These are phyloP conservation scores for Alternaria panax DNA, from an alignment of 2,329 filamentous ascomycete genomes.

Conservation along the genomic window DNA sequence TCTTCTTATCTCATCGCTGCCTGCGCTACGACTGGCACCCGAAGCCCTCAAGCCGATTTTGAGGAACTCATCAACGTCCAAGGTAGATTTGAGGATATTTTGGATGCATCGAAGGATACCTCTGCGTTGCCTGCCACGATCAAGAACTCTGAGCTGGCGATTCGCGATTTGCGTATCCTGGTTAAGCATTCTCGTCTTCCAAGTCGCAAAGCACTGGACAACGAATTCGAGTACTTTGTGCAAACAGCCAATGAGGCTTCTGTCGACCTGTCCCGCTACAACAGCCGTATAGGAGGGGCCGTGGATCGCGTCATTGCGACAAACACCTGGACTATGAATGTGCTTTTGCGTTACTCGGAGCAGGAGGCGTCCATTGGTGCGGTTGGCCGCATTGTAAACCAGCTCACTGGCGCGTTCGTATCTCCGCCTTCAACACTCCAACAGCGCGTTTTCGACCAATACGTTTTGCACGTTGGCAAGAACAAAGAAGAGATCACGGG, in stretches of 20 bases:
- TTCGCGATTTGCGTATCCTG: conserved; percentile 76
- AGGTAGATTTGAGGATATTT: conserved; percentile 76
- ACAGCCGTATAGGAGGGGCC: conserved; percentile 75
- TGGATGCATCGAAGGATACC: conserved; percentile 71
- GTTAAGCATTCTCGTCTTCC: conserved; percentile 74
- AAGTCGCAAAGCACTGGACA: conserved; percentile 72
- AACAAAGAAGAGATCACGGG: conserved; percentile 73
- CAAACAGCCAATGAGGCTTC: conserved; percentile 70
- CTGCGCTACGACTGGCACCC: conserved; percentile 53
- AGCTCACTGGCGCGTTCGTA: conserved; percentile 66
- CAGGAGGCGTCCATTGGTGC: conserved; percentile 51
- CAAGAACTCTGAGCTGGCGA: conserved; percentile 76
- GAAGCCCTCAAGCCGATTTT: conserved; percentile 61
- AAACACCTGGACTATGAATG: conserved; percentile 76
- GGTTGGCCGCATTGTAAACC: conserved; percentile 54
- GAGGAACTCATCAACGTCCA: conserved; percentile 78
- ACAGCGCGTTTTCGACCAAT: conserved; percentile 72
- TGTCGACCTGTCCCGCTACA: conserved; percentile 75
- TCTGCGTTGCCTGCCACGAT: conserved; percentile 77
- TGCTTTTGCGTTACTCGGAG: conserved; percentile 68
- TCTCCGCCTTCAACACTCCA: conserved; percentile 32
- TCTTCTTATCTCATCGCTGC: conserved; percentile 69
- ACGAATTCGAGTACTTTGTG: conserved; percentile 80
- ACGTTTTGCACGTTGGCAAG: conserved; percentile 73
- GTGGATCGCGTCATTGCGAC: conserved; percentile 78